A percentile compares a stretch with the other conserved stretches of the same genome.
Conservation (phyloP, 1,284 basidiomycete genomes). For the Testicularia cyperi region DNA sequence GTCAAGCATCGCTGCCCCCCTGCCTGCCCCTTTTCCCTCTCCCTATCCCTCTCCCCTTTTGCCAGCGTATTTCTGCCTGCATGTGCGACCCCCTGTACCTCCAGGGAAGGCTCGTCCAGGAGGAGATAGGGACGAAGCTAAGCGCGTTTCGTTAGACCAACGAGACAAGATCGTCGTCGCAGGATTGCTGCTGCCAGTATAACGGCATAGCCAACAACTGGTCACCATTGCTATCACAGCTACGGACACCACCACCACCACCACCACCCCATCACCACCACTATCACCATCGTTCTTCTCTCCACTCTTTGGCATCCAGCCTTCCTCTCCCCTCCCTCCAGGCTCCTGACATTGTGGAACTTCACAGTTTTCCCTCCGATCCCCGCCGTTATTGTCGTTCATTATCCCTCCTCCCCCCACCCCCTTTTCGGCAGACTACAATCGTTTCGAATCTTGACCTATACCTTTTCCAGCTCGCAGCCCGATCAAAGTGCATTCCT, state of each 20-base stretch:
- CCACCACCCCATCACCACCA: slow-evolving; percentile 1
- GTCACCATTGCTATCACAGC: slow-evolving; percentile 1
- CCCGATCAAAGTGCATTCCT: too few relatives aligned
- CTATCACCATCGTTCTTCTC: slow-evolving; percentile 2
- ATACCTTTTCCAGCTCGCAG: not conserved
- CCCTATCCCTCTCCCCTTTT: too few relatives aligned
- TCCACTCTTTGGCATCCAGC: not conserved
- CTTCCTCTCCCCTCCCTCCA: slow-evolving; percentile 3
- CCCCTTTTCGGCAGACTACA: not conserved
- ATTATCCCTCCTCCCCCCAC: not conserved
- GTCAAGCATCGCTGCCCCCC: too few relatives aligned
- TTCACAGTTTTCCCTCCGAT: not conserved
- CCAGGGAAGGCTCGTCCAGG: too few relatives aligned
- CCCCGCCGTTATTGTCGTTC: not conserved
- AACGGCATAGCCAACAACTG: too few relatives aligned
- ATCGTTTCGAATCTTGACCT: not conserved
- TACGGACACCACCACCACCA: too few relatives aligned
- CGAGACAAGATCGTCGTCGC: too few relatives aligned
- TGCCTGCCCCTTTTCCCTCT: too few relatives aligned
- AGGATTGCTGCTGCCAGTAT: too few relatives aligned
- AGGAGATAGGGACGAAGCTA: too few relatives aligned
- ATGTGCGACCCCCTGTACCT: too few relatives aligned
- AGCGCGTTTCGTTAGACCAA: slow-evolving; percentile 1
- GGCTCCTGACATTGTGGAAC: not conserved
- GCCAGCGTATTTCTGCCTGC: too few relatives aligned